Conservation (phyloP, 2,329 filamentous ascomycete genomes). For the Stemphylium lycopersici region DNA sequence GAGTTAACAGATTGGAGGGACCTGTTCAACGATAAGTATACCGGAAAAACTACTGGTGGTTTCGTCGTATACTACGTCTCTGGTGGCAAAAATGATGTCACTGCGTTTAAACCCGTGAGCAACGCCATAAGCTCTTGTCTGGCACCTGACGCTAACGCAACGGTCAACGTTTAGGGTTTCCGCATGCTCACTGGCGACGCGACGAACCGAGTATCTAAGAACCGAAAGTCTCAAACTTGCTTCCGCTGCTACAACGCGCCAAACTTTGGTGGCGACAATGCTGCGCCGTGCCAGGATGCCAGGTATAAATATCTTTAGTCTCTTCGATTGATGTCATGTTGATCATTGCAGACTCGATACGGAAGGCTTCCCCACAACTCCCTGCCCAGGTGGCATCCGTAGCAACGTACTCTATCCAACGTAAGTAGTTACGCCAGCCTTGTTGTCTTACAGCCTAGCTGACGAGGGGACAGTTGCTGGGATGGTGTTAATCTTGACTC, state of each 20-base stretch:
- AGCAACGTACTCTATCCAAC: constrained; percentile 40
- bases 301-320: constrained; percentile 3
- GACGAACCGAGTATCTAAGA: constrained; percentile 25
- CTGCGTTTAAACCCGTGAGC: constrained; percentile 49
- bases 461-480: constrained; percentile 55
- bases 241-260: constrained; percentile 55
- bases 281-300: constrained; percentile 36
- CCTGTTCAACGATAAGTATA: constrained; percentile 45
- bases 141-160: neutral
- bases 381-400: constrained; percentile 37
- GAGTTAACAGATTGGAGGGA: constrained; percentile 29
- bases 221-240: constrained; percentile 48
- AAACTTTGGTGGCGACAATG: constrained; percentile 54
- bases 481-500: constrained; percentile 57
- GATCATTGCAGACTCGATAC: constrained; percentile 6
- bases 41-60: constrained; percentile 46
- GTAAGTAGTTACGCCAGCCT: constrained; percentile 1
- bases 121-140: neutral
- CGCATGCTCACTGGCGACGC: constrained; percentile 55
- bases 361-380: constrained; percentile 21
- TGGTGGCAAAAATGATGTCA: constrained; percentile 48
- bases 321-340: neutral
- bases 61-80: constrained; percentile 58
- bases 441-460: neutral
- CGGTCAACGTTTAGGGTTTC: constrained; percentile 51